These are phyloP conservation scores for Cryptococcus hybrid DNA, from an alignment of 1,284 basidiomycete species.

Conservation along the genomic window DNA sequence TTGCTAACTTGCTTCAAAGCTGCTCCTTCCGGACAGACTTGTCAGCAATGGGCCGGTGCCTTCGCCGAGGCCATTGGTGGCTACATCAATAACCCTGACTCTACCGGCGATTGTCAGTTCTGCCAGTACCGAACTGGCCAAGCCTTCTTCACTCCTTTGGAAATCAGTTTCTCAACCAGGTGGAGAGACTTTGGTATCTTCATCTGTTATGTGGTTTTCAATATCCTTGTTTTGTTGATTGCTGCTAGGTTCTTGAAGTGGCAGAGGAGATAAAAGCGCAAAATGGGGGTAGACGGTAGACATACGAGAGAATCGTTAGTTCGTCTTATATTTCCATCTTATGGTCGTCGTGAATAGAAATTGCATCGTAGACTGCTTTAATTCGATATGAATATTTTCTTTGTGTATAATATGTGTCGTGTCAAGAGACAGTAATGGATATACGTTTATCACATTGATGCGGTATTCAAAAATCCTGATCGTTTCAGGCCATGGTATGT, in stretches of 20 bases:
- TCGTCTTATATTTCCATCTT: too few relatives aligned
- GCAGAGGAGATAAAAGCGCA: constrained; percentile 26
- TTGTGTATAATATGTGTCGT: too few relatives aligned
- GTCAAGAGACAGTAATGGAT: too few relatives aligned
- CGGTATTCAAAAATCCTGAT: too few relatives aligned
- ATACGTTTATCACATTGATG: too few relatives aligned
- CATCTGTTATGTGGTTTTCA: constrained; percentile 59
- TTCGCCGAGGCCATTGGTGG: constrained; percentile 67
- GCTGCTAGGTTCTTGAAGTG: constrained; percentile 66
- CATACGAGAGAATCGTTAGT: too few relatives aligned
- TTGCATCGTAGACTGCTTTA: too few relatives aligned
- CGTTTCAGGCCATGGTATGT: too few relatives aligned
- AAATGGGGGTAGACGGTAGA: neutral
- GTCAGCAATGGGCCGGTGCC: constrained; percentile 64
- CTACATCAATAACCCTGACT: constrained; percentile 68
- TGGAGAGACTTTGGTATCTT: constrained; percentile 75
- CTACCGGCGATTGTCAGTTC: constrained; percentile 47
- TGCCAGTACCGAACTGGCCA: constrained; percentile 43
- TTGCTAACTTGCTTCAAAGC: constrained; percentile 49
- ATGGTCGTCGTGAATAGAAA: too few relatives aligned
- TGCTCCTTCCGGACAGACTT: constrained; percentile 73
- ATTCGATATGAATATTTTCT: too few relatives aligned
- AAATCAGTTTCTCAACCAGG: constrained; percentile 63
- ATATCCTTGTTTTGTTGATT: constrained; percentile 66
- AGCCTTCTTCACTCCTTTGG: constrained; percentile 51